Evolutionary conservation across 2,329 filamentous ascomycete species (phyloP), one percentile per base, ranked within the genome.

Genomic region (Trematosphaeria pertusa): DNA sequence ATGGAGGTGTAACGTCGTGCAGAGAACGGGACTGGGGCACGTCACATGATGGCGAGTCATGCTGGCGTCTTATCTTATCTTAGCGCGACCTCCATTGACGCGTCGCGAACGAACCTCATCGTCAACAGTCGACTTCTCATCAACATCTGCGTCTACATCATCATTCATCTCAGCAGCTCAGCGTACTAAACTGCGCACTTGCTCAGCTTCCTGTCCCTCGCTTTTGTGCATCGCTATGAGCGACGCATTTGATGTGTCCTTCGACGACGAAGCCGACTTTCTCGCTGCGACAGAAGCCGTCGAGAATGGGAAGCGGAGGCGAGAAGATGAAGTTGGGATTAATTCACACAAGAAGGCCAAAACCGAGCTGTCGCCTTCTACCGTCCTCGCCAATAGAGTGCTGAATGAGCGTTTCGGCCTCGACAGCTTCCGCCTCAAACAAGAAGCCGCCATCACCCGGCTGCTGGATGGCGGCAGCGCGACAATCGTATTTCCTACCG

Each of bases 401-500:
- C 63, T 80, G 2, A 68, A 60, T 43, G 59, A 72, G 22, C 64
- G 59, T 4, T 80, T 79, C 54, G 73, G 71, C 0, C 61, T 78
- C 9, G 34, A 66, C 5, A 55, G 54, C 0, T 81, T 80, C 48
- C 68, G 74, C 33, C 61, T 78, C 12, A 74, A 78, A 56, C 78
- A 80, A 46, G 73, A 77, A 44, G 61, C 67, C 9, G 78, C 71
- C 1, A 77, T 79, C 46, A 62, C 69, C 3, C 64, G 72, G 19
- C 54, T 79, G 3, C 62, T 80, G 2, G 61, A 64, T 41, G 78
- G 78, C 8, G 68, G 64, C 2, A 78, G 72, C 56, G 72, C 75
- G 3, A 65, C 69, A 3, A 72, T 78, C 1, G 67, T 78, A 1
- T 78, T 97, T 90, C 93, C 94, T 2, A 99, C 94, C 0, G 94